A percentile compares a stretch with the other conserved stretches of the same genome.
phyloP scores from a whole-genome alignment of 441 rosid species.

The Populus tomentosa region DNA sequence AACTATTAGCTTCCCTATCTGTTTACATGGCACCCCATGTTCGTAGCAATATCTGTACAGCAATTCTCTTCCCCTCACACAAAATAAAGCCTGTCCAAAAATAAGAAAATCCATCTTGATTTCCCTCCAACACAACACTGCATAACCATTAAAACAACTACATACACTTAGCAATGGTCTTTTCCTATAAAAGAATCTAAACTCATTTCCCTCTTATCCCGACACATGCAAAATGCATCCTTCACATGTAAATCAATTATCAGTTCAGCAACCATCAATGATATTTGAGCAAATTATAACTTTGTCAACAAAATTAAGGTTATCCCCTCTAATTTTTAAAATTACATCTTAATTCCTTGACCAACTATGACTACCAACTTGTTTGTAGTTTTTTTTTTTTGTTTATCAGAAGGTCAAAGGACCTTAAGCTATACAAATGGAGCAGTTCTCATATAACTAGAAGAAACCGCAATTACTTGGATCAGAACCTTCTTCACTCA shows the following conservation, averaged over 20 bases:
- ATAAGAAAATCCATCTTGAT: not conserved
- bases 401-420: too few species aligned
- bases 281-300: too few species aligned
- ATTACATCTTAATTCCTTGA: too few species aligned
- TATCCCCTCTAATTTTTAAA: too few species aligned
- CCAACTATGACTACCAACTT: too few species aligned
- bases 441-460: too few species aligned
- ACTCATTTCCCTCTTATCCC: not conserved
- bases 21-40: slow-evolving; percentile 47
- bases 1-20: slow-evolving; percentile 83
- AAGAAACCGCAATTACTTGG: too few species aligned
- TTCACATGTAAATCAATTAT: too few species aligned
- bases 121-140: not conserved
- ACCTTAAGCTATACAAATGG: too few species aligned
- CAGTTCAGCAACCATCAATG: not conserved
- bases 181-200: not conserved
- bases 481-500: too few species aligned
- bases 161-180: not conserved
- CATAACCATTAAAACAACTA: not conserved
- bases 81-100: slow-evolving; percentile 38
- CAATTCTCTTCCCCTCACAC: slow-evolving; percentile 77
- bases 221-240: not conserved
- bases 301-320: too few species aligned
- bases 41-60: slow-evolving; percentile 62
- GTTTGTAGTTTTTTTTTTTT: too few species aligned